Percentiles rank a stretch among this genome's conserved stretches.
Conservation (phyloP, 2,329 filamentous ascomycete species). For the Pseudopyricularia cyperi region DNA sequence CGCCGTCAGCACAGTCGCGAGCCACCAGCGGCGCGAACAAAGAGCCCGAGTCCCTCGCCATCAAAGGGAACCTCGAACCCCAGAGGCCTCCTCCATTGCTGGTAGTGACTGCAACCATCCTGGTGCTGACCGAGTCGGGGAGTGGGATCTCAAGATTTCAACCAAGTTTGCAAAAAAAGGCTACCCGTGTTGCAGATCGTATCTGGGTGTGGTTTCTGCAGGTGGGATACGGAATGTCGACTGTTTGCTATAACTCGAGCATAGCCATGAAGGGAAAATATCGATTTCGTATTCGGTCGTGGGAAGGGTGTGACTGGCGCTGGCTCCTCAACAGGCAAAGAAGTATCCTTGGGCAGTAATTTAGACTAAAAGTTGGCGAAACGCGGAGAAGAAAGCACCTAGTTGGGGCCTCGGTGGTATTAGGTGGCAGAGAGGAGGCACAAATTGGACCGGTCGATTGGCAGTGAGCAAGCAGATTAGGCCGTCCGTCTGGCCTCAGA, state of each 20-base stretch:
- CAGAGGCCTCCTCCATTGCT: constrained; percentile 11
- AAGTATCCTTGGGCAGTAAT: background rate
- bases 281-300: background rate
- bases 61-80: constrained; percentile 13
- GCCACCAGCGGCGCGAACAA: background rate
- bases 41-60: constrained; percentile 4
- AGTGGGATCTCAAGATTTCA: background rate
- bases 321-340: background rate
- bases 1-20: constrained; percentile 7
- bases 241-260: background rate
- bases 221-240: background rate
- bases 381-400: background rate
- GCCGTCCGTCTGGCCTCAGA: background rate
- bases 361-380: background rate
- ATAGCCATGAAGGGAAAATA: background rate
- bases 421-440: background rate
- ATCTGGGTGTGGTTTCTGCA: background rate
- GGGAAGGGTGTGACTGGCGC: background rate
- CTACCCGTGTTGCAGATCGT: background rate
- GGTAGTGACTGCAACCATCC: constrained; percentile 2
- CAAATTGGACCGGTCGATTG: background rate
- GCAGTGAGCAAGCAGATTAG: background rate
- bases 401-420: background rate
- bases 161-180: background rate
- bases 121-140: background rate